phyloP scores from a whole-genome alignment of 495 filamentous ascomycete species.

The Aspergillus biplanus region DNA sequence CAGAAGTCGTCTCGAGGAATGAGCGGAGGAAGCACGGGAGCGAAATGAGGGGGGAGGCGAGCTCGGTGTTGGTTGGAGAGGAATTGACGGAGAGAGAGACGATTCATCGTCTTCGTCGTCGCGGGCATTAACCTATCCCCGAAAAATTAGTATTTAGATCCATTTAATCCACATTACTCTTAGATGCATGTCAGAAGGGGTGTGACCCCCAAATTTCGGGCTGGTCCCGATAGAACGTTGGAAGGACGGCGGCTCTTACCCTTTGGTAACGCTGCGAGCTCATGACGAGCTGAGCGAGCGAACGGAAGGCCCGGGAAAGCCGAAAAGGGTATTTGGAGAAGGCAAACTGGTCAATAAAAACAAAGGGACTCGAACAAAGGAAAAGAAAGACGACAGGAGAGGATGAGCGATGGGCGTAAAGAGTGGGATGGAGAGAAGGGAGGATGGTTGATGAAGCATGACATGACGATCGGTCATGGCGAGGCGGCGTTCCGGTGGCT shows the following conservation, averaged over 20 bases:
- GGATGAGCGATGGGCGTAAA: slow-evolving; percentile 28
- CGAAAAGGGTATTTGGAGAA: slow-evolving; percentile 8
- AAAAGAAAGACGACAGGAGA: slow-evolving; percentile 18
- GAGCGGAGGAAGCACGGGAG: slow-evolving; percentile 74
- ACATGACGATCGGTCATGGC: slow-evolving; percentile 13
- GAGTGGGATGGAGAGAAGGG: slow-evolving; percentile 23
- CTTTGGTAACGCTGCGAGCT: slow-evolving; percentile 86
- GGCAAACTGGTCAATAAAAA: background rate
- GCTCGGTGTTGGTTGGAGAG: slow-evolving; percentile 61
- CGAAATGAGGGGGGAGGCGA: slow-evolving; percentile 95
- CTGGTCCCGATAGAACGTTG: background rate
- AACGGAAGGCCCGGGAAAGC: slow-evolving; percentile 22
- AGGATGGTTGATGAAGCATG: slow-evolving; percentile 19
- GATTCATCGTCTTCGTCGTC: slow-evolving; percentile 51
- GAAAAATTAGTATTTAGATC: slow-evolving; percentile 20
- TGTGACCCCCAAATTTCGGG: background rate
- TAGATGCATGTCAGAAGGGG: background rate
- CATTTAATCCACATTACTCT: background rate
- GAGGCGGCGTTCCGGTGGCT: slow-evolving; percentile 17
- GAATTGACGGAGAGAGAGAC: slow-evolving; percentile 45
- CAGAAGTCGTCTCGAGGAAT: slow-evolving; percentile 59
- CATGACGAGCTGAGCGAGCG: slow-evolving; percentile 57
- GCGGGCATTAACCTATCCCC: slow-evolving; percentile 55
- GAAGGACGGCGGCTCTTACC: slow-evolving; percentile 53
- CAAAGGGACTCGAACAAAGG: background rate